Base-by-base conservation (phyloP, 2,329 filamentous ascomycete genomes). In the Trichoderma afroharzianum region DNA sequence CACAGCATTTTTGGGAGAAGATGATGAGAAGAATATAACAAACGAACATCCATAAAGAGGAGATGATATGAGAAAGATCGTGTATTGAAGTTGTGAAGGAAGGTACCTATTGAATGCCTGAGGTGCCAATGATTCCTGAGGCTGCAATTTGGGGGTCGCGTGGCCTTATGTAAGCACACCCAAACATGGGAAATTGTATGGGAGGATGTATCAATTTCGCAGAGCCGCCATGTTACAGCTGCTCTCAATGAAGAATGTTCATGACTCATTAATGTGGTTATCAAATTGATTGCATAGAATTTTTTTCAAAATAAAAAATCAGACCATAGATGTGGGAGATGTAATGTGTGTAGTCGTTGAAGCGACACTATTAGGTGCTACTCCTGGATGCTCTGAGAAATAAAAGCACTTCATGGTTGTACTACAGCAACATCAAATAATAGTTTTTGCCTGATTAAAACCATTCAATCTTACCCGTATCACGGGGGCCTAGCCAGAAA, bases 401-500 rank as follows among this genome's bases (percentile, higher is more conserved):
- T n/a, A 43, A 9, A 43, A 2, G 39, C n/a, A 9, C 4, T n/a
- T n/a, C 15, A 43, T 43, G 39, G n/a, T n/a, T n/a, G 14, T 3
- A 36, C 33, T 7, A n/a, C 39, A 43, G 7, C 7, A 43, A 8
- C 7, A 8, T 43, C 39, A 43, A 43, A 18, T 18, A 43, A 18
- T 18, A 1, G 15, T 3, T 1, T n/a, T n/a, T 43, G 18, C 7
- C 7, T 43, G 1, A n/a, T 43, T 43, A 1, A 9, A 9, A n/a
- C 1, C 0, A 2, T 43, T 43, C 1, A n/a, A 1, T 43, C 6
- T 43, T 9, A 9, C 3, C 0, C 9, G 39, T 18, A 21, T 47
- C 1, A 8, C 8, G 2, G 4, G 1, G n/a, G n/a, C 7, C 39
- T 47, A 1, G 3, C 8, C 39, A 43, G 3, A 4, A 4, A 9